Base-by-base conservation (phyloP, 2,329 filamentous ascomycete species). In the Penicillium sp. region DNA sequence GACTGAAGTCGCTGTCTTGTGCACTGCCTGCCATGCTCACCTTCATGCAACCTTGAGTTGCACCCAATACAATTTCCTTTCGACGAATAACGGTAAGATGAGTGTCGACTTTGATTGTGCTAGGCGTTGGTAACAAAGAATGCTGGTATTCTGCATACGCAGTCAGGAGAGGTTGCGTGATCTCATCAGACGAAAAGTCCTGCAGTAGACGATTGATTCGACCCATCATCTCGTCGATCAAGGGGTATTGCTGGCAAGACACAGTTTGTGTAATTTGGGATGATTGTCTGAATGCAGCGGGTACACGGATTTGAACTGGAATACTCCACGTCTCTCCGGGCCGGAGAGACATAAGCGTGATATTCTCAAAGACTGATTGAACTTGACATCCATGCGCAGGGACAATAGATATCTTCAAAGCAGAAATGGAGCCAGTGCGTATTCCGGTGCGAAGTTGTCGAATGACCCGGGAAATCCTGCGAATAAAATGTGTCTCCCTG, bases 281-380 rank as follows among this genome's bases (percentile, higher is more conserved):
- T 27, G 31, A 21, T 29, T 44, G 55, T 27, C 50, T 52, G 25
- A 54, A 55, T 21, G 56, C 54, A 2, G 56, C 49, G 5, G 66
- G 65, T 16, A 69, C 58, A 29, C 42, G 60, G 14, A 73, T 51
- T 45, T 69, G 65, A 19, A 71, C 54, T 8, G 68, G 59, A 16
- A 69, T 27, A 9, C 54, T 63, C 73, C 72, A 75, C 1, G 60
- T 69, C 51, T 74, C 72, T 4, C 71, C 71, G 29, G 69, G 69
- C 5, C 70, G 66, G 43, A 74, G 62, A 4, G 47, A 61, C 4
- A 46, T 51, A 29, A 67, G 54, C 19, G 58, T 60, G 19, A 52
- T 62, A 25, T 62, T 55, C 13, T 65, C 66, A 9, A 63, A 55
- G 33, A 64, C 42, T 11, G 69, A 63, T 13, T 66, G 53, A 21